phyloP scores from a whole-genome alignment of 2,329 filamentous ascomycete species.

The Colletotrichum magnum region DNA sequence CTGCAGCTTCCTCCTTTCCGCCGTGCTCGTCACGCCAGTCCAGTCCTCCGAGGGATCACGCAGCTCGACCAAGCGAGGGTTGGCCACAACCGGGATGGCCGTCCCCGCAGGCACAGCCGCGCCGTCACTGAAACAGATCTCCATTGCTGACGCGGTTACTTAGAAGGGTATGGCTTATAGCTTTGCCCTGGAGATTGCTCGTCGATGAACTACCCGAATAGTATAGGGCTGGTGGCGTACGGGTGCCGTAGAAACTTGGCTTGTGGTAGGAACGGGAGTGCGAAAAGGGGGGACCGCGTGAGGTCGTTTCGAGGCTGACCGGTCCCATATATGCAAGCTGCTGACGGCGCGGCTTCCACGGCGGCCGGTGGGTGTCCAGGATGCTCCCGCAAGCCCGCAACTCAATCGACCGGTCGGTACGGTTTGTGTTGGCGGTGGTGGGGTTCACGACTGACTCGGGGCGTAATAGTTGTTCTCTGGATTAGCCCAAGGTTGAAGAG shows the following conservation, averaged over 20 bases:
- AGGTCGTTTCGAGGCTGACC: slow-evolving; percentile 3
- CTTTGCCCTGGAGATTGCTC: not conserved
- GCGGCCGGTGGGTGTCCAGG: not conserved
- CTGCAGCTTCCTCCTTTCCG: slow-evolving; percentile 40
- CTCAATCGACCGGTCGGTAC: slow-evolving; percentile 19
- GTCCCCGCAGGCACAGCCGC: slow-evolving; percentile 15
- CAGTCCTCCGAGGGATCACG: slow-evolving; percentile 48
- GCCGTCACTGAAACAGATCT: slow-evolving; percentile 28
- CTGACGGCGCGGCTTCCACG: slow-evolving; percentile 16
- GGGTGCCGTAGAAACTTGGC: not conserved
- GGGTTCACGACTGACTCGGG: not conserved
- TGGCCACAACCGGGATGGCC: slow-evolving; percentile 19
- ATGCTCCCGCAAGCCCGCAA: slow-evolving; percentile 11
- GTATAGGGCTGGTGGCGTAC: slow-evolving; percentile 5
- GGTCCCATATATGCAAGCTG: slow-evolving; percentile 30
- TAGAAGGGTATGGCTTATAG: not conserved
- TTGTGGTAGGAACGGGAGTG: not conserved
- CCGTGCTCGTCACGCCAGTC: slow-evolving; percentile 49
- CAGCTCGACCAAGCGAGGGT: slow-evolving; percentile 25
- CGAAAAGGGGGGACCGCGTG: not conserved
- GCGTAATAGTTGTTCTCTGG: not conserved
- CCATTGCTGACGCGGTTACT: slow-evolving; percentile 11
- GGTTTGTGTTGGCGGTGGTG: not conserved
- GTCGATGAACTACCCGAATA: slow-evolving; percentile 7
- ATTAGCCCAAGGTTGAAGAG: not conserved